These are phyloP conservation scores for Cyclostephanos tholiformis DNA, from an alignment of 108 stramenopile genomes.

Conservation along the genomic window DNA sequence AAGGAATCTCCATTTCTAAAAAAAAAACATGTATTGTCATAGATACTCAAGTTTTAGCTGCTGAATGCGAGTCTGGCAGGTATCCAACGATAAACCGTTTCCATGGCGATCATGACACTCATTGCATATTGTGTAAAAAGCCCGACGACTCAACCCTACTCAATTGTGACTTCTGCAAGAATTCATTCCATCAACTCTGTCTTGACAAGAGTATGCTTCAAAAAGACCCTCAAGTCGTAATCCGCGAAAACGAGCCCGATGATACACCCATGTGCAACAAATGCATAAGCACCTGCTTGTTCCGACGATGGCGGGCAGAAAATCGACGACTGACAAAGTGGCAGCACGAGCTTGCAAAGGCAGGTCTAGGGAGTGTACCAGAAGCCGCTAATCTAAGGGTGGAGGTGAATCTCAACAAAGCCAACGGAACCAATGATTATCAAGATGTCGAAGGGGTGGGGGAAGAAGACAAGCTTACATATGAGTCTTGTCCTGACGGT, in stretches of 20 bases:
- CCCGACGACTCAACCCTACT: slow-evolving; percentile 47
- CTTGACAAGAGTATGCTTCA: slow-evolving; percentile 47
- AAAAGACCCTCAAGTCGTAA: slow-evolving; percentile 47
- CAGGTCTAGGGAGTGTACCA: slow-evolving; percentile 29
- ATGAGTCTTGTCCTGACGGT: slow-evolving; percentile 71
- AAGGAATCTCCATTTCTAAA: not conserved
- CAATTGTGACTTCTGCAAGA: slow-evolving; percentile 74
- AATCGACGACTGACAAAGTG: slow-evolving; percentile 64
- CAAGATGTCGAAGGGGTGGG: not conserved
- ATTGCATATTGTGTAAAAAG: slow-evolving; percentile 62
- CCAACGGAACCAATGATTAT: slow-evolving; percentile 14
- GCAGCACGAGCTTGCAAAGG: slow-evolving; percentile 49
- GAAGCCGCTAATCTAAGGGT: slow-evolving; percentile 43
- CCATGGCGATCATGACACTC: slow-evolving; percentile 47
- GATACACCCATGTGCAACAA: slow-evolving; percentile 79
- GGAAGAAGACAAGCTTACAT: slow-evolving; percentile 28
- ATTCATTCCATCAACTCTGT: slow-evolving; percentile 66
- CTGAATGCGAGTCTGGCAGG: slow-evolving; percentile 71
- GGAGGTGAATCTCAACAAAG: slow-evolving; percentile 33
- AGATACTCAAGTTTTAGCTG: slow-evolving; percentile 66
- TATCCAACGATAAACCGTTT: slow-evolving; percentile 79
- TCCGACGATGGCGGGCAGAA: slow-evolving; percentile 70
- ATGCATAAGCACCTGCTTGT: slow-evolving; percentile 55
- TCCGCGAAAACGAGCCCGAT: slow-evolving; percentile 73
- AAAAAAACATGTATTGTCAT: slow-evolving; percentile 53